Base-by-base conservation (phyloP, 768 basidiomycete species). In the Tylopilus rubrobrunneus region DNA sequence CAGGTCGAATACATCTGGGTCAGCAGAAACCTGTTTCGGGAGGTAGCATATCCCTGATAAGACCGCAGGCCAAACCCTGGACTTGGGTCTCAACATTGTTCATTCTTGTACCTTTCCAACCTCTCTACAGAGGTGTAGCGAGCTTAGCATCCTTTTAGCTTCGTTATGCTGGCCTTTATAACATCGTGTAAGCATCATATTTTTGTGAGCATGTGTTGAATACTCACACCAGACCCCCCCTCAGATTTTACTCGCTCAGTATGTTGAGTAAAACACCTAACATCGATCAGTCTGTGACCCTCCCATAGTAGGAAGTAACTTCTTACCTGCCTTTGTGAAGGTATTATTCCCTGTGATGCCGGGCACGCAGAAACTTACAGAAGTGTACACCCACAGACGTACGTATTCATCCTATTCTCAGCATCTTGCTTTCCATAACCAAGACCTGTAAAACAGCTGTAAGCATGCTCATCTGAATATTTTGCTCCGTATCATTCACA, bases 261-360 rank as follows among this genome's bases (percentile, higher is more conserved):
- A 46, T n/a, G 55, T 44, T 12, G 2, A 14, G 25, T 39, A 11
- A 37, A 1, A 45, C 19, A 14, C 3, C 10, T 34, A 3, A 12
- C 12, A 12, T 34, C 33, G 11, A 34, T 34, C 10, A 6, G 9
- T 47, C 4, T 7, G 2, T 47, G 23, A 52, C 23, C 6, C 5
- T 11, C 7, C 19, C 12, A 6, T 14, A 59, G 56, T 34, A 4
- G 58, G 48, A 44, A 59, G 40, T 33, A 59, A 31, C 48, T 53
- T 59, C 27, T 3, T 59, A 28, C 51, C 58, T 48, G 56, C 29
- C 9, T 14, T 41, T 19, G 29, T 25, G 21, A 44, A 48, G 45
- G 58, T 58, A 52, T 12, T 12, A 29, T 36, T 33, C 17, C 10
- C 31, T 44, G 17, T 11, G 5, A 14, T 3, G 1, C 10, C 3